phyloP scores from a whole-genome alignment of 768 basidiomycete genomes.

The Calocera viscosa region DNA sequence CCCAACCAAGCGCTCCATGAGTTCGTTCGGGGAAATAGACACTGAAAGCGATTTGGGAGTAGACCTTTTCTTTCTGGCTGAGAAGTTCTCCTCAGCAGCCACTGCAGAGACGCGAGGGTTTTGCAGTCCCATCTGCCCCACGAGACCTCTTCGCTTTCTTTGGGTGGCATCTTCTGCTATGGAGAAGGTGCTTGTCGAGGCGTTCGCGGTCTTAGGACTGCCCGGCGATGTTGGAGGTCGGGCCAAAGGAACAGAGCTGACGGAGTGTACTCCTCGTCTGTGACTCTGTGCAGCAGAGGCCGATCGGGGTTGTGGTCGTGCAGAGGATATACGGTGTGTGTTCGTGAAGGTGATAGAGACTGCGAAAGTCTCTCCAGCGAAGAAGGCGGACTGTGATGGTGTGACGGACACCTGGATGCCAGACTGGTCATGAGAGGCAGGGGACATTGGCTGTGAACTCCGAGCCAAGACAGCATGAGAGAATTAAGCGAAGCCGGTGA shows the following conservation, averaged over 20 bases:
- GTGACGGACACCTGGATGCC: slow-evolving; percentile 28
- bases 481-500: no score
- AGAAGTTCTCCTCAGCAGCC: not conserved
- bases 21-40: not conserved
- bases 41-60: not conserved
- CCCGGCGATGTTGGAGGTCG: slow-evolving; percentile 76
- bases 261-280: slow-evolving; percentile 62
- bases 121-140: not conserved
- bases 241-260: slow-evolving; percentile 69
- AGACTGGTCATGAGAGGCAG: not conserved
- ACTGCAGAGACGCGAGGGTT: not conserved
- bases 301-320: slow-evolving; percentile 23
- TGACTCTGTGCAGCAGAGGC: slow-evolving; percentile 29
- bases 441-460: not conserved
- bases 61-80: not conserved
- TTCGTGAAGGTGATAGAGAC: slow-evolving; percentile 83
- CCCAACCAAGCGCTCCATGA: not conserved
- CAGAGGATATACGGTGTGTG: slow-evolving; percentile 43
- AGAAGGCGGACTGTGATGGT: slow-evolving; percentile 79
- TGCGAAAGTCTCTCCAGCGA: slow-evolving; percentile 79
- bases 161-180: not conserved
- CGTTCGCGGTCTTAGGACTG: slow-evolving; percentile 31
- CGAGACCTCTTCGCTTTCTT: not conserved
- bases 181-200: not conserved
- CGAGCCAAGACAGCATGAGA: not conserved